Evolutionary conservation across 371 early-diverging fungal genomes (phyloP).

Genomic region (Basidiobolus meristosporus): DNA sequence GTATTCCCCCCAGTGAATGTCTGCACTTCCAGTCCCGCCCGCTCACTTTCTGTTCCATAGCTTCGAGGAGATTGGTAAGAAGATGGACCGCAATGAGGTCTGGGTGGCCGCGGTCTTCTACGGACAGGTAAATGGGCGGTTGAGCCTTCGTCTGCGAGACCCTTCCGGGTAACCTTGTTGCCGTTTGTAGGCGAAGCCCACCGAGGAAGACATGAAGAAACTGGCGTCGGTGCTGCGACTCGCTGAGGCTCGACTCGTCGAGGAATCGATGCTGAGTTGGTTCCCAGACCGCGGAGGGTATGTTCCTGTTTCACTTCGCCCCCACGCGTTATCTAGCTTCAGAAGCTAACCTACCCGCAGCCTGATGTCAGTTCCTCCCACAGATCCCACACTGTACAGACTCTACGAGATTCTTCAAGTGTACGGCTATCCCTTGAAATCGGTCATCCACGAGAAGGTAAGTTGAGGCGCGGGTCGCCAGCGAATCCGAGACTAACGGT

Average conservation of each 20-base stretch:
- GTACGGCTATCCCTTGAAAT: conserved; percentile 24
- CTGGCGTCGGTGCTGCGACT: conserved; percentile 25
- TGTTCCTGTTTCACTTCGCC: not conserved
- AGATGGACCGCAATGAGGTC: conserved; percentile 33
- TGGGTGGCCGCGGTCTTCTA: conserved; percentile 52
- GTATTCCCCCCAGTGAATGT: too few species aligned
- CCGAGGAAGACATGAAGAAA: conserved; percentile 19
- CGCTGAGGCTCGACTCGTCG: conserved; percentile 23
- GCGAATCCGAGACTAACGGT: not conserved
- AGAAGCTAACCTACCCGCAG: conserved; percentile 6
- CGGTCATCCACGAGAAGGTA: conserved; percentile 31
- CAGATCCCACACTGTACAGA: conserved; percentile 31
- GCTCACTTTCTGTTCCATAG: too few species aligned
- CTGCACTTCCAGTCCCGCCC: too few species aligned
- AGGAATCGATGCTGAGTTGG: conserved; percentile 22
- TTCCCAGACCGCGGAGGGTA: conserved; percentile 34
- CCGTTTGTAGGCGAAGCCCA: conserved; percentile 20
- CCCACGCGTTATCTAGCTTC: not conserved
- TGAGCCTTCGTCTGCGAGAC: too few species aligned
- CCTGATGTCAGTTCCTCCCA: conserved; percentile 18
- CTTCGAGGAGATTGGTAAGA: conserved; percentile 31
- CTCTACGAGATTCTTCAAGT: conserved; percentile 30
- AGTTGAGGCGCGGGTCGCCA: conserved; percentile 2
- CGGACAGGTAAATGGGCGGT: conserved; percentile 20
- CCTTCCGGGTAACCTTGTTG: not conserved